phyloP scores from a whole-genome alignment of 192 early-diverging fungal genomes.

The Podila verticillata region DNA sequence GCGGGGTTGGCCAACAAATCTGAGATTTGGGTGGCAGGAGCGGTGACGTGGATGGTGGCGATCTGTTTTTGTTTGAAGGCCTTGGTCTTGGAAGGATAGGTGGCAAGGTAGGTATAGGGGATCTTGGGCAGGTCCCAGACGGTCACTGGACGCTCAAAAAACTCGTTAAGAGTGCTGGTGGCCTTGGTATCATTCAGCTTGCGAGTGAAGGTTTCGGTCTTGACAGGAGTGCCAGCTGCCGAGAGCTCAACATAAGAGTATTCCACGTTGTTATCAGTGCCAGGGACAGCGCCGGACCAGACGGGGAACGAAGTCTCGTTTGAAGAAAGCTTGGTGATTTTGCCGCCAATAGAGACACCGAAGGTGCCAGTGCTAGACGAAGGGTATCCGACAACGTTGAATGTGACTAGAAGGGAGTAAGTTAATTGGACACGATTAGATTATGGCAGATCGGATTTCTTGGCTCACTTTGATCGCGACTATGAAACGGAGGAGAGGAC shows the following conservation, averaged over 20 bases:
- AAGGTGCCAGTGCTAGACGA: neutral
- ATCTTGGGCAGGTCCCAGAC: slow-evolving; percentile 44
- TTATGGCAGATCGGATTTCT: neutral
- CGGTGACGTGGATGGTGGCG: slow-evolving; percentile 53
- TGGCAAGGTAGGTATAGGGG: slow-evolving; percentile 49
- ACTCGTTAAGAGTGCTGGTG: slow-evolving; percentile 47
- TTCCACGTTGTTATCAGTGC: slow-evolving; percentile 2
- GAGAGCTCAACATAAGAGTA: slow-evolving; percentile 14
- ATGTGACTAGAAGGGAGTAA: slow-evolving; percentile 10
- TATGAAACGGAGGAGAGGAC: neutral
- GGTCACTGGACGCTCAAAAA: slow-evolving; percentile 49
- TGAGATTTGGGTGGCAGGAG: slow-evolving; percentile 19
- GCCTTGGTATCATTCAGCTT: slow-evolving; percentile 1
- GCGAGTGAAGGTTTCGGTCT: slow-evolving; percentile 7
- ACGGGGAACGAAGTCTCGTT: slow-evolving; percentile 8
- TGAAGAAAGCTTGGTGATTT: neutral
- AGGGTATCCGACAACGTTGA: slow-evolving; percentile 26
- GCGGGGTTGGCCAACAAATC: slow-evolving; percentile 20
- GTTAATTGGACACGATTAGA: neutral
- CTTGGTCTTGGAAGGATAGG: slow-evolving; percentile 45
- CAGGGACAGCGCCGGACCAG: slow-evolving; percentile 9
- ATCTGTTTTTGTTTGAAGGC: slow-evolving; percentile 47
- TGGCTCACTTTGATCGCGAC: neutral
- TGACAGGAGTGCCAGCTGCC: neutral
- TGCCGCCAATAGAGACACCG: slow-evolving; percentile 16